These are phyloP conservation scores for Astrothelium subdiscretum DNA, from an alignment of 495 filamentous ascomycete species.

Conservation along the genomic window DNA sequence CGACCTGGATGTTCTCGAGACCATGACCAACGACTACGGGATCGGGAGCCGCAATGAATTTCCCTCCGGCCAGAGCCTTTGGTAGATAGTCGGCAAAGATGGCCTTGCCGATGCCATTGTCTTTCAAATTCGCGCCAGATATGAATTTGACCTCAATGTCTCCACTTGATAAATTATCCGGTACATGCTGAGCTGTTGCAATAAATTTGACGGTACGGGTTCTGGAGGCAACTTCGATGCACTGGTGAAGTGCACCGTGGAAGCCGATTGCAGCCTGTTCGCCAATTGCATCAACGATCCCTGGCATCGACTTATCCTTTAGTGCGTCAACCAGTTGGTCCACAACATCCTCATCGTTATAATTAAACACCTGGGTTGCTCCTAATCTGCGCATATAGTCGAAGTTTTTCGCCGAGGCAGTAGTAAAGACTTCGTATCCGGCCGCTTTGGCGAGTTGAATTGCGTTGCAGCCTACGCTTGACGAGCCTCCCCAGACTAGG, in stretches of 20 bases:
- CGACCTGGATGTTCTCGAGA: slow-evolving; percentile 11
- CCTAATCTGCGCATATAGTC: slow-evolving; percentile 40
- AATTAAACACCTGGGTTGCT: slow-evolving; percentile 45
- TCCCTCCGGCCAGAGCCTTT: slow-evolving; percentile 4
- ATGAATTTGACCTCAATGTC: slow-evolving; percentile 8
- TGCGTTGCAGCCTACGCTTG: slow-evolving; percentile 45
- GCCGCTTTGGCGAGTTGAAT: slow-evolving; percentile 49
- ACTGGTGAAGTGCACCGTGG: not conserved
- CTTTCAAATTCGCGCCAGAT: not conserved
- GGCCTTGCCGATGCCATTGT: slow-evolving; percentile 15
- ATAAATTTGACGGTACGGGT: not conserved
- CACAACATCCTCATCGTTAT: slow-evolving; percentile 29
- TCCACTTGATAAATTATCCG: not conserved
- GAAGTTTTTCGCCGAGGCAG: slow-evolving; percentile 42
- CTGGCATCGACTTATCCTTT: slow-evolving; percentile 17
- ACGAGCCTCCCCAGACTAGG: slow-evolving; percentile 48
- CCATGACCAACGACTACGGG: slow-evolving; percentile 16
- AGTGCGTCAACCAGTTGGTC: slow-evolving; percentile 23
- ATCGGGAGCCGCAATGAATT: slow-evolving; percentile 9
- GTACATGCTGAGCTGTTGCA: not conserved
- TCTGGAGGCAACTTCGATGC: not conserved
- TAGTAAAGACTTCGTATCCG: slow-evolving; percentile 46
- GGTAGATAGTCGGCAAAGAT: slow-evolving; percentile 13
- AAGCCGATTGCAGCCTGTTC: not conserved
- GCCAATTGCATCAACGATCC: slow-evolving; percentile 18